Evolutionary conservation across 106 monocot genomes (phyloP), one percentile per base, ranked within the genome.

Genomic region (Dendrobium nobile): DNA sequence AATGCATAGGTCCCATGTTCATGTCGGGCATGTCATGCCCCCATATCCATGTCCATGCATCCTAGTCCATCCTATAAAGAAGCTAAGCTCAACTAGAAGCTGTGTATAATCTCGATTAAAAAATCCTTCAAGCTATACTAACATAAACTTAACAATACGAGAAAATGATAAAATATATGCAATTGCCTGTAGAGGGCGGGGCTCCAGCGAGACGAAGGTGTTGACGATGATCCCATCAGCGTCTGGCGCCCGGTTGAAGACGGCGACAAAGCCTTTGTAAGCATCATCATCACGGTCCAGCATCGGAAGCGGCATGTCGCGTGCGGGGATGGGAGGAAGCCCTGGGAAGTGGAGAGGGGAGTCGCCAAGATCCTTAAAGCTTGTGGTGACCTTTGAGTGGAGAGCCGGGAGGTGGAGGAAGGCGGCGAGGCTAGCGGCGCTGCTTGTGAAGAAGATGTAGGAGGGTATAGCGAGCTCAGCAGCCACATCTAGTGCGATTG

Each of bases 141-240:
- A 37, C 0, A 37, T 37, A 0, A 3, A 37, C 37, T 37, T 37
- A 37, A 37, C 2, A 37, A 37, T 37, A 37, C 2, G 37, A 1
- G 37, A 37, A 37, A 37, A 3, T 3, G 37, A 37, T 37, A 37
- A 37, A 37, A 37, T 37, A 37, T 37, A 37, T 37, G 37, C 37
- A 64, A 81, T 81, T 19, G 75, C 74, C 28, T 84, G 74, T 33
- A 82, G 37, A 19, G 82, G 78, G 9, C 70, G 43, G 51, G 72
- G 77, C 78, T 88, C 88, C 11, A 88, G 56, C 9, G 77, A 77
- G 4, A 9, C 42, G 61, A 82, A 76, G n/a, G 85, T 88, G 84
- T 91, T 91, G 33, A 82, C 55, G 61, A 88, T 73, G 67, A 90
- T 84, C 13, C 90, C 87, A 1, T 85, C 58, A 24, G 81, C 83